These are phyloP conservation scores for Pichia sp. DNA, from an alignment of 1,139 yeast species.

Conservation along the genomic window DNA sequence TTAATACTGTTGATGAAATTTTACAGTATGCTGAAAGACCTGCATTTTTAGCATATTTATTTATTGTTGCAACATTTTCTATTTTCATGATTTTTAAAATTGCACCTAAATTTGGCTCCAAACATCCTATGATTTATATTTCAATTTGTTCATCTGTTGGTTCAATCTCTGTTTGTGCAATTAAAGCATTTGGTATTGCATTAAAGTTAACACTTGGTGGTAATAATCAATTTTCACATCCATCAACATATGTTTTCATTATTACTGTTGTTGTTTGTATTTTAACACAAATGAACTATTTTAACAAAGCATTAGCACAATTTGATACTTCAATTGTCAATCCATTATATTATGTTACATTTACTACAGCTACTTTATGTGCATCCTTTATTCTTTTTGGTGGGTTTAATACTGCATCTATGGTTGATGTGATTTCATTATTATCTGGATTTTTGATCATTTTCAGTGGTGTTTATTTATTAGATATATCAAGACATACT, in stretches of 20 bases:
- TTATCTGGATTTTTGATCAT: constrained; percentile 82
- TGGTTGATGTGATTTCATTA: constrained; percentile 77
- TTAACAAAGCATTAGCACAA: constrained; percentile 88
- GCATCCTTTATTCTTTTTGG: constrained; percentile 84
- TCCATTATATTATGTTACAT: constrained; percentile 85
- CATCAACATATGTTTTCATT: constrained; percentile 77
- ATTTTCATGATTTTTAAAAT: constrained; percentile 75
- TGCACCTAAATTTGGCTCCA: constrained; percentile 74
- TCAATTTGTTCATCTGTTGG: constrained; percentile 90
- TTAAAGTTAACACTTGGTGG: constrained; percentile 79
- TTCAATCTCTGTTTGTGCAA: constrained; percentile 84
- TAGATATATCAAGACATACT: constrained; percentile 71
- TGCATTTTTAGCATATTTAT: constrained; percentile 64
- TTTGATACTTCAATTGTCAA: constrained; percentile 90
- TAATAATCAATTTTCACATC: constrained; percentile 82
- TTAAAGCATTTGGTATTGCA: constrained; percentile 92
- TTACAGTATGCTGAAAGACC: constrained; percentile 75
- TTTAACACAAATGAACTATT: constrained; percentile 86
- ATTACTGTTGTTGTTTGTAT: constrained; percentile 76
- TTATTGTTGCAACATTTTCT: constrained; percentile 58
- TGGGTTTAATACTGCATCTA: constrained; percentile 80
- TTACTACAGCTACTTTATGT: constrained; percentile 78
- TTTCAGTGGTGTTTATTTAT: constrained; percentile 78
- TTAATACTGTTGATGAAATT: constrained; percentile 83
- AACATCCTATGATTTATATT: constrained; percentile 84